Evolutionary conservation across 345 rosid genomes (phyloP).

Genomic region (Euphorbia peplus): DNA sequence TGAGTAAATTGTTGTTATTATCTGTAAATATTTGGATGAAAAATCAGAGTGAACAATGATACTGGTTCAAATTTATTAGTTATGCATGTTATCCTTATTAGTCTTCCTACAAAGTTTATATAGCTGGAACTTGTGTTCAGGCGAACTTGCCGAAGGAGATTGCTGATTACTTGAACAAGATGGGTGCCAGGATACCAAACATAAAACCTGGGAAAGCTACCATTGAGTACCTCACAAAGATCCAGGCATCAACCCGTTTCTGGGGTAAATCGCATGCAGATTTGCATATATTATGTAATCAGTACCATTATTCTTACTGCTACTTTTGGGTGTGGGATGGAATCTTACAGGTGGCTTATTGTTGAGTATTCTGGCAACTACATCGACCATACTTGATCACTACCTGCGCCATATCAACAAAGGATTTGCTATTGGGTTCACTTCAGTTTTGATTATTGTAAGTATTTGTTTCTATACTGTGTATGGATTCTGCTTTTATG

Average conservation of each 20-base stretch:
- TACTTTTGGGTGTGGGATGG: conserved; percentile 5
- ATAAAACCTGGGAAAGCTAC: conserved; percentile 95
- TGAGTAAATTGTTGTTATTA: not conserved
- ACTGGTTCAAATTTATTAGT: not conserved
- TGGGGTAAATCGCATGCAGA: conserved; percentile 58
- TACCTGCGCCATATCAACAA: conserved; percentile 72
- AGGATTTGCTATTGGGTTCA: conserved; percentile 83
- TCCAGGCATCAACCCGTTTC: conserved; percentile 95
- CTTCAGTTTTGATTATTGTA: conserved; percentile 84
- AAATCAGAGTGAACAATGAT: not conserved
- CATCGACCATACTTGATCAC: conserved; percentile 78
- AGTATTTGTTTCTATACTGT: conserved; percentile 24
- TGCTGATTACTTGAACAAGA: conserved; percentile 87
- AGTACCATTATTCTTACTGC: conserved; percentile 7
- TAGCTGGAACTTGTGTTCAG: conserved; percentile 33
- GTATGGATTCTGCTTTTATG: conserved; percentile 3
- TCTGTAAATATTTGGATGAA: not conserved
- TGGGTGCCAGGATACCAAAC: conserved; percentile 98
- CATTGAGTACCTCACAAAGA: conserved; percentile 66
- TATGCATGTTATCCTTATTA: not conserved
- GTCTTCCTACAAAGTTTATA: conserved; percentile 9
- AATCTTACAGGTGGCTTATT: conserved; percentile 67
- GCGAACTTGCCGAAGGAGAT: conserved; percentile 98
- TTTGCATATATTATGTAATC: not conserved
- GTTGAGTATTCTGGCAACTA: conserved; percentile 79